Evolutionary conservation across 148 eudicot genomes (phyloP).

Genomic region (Agrostemma githago): DNA sequence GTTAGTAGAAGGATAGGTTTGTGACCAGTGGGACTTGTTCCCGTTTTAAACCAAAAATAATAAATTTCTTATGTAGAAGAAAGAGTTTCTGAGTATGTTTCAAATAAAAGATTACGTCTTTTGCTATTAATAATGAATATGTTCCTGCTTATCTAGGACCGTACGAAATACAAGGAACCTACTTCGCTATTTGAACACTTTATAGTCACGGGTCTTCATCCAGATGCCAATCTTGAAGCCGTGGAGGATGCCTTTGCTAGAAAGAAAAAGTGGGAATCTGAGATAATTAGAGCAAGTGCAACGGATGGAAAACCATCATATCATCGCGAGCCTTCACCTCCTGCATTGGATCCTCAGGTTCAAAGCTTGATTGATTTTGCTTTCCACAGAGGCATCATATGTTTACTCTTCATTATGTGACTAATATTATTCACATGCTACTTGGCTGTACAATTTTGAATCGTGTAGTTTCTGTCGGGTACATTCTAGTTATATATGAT

Average conservation of each 20-base stretch:
- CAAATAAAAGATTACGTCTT: neutral
- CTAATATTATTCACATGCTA: neutral
- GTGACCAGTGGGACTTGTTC: neutral
- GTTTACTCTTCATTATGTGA: neutral
- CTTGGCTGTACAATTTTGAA: neutral
- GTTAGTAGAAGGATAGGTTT: neutral
- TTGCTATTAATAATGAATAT: constrained; percentile 14
- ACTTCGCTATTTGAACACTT: constrained; percentile 88
- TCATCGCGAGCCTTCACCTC: constrained; percentile 43
- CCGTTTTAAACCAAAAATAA: too few relatives aligned
- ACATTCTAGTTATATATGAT: neutral
- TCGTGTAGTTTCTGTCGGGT: neutral
- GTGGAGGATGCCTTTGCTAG: constrained; percentile 77
- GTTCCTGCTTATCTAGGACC: constrained; percentile 48
- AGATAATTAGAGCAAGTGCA: constrained; percentile 34
- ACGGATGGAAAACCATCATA: constrained; percentile 35
- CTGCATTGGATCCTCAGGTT: constrained; percentile 88
- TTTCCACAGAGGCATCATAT: neutral
- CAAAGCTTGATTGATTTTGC: constrained; percentile 6
- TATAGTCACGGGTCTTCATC: constrained; percentile 75
- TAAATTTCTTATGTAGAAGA: neutral
- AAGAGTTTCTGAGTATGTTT: neutral
- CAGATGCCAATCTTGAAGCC: constrained; percentile 74
- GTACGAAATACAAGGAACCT: constrained; percentile 63
- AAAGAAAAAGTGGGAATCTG: constrained; percentile 67